Evolutionary conservation across 768 basidiomycete genomes (phyloP).

Genomic region (Punctularia strigosozonata): DNA sequence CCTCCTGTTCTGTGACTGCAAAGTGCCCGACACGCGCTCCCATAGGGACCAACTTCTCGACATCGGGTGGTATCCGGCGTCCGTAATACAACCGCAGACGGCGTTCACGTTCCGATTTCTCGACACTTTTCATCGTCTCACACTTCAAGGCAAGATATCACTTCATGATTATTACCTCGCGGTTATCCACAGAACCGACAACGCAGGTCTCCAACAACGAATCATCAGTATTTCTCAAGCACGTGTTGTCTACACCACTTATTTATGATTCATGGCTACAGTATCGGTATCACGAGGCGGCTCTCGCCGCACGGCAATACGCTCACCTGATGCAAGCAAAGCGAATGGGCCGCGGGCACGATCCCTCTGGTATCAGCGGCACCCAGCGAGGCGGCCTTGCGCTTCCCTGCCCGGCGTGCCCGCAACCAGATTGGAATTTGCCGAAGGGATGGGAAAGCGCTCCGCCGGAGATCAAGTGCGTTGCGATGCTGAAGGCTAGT

Average conservation of each 20-base stretch:
- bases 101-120: not conserved
- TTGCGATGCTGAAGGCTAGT: not conserved
- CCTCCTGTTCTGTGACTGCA: not conserved
- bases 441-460: conserved; percentile 1
- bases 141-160: not conserved
- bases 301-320: not conserved
- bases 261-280: not conserved
- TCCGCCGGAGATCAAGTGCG: not conserved
- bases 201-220: not conserved
- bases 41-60: not conserved
- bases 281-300: conserved; percentile 3
- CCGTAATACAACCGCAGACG: not conserved
- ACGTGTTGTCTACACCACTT: not conserved
- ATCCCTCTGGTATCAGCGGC: conserved; percentile 2
- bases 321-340: not conserved
- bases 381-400: conserved; percentile 1
- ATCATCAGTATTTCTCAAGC: not conserved
- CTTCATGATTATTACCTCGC: not conserved
- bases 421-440: conserved; percentile 3
- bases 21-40: not conserved
- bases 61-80: not conserved
- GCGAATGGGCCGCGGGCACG: conserved; percentile 2
- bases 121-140: not conserved
- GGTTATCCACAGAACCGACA: not conserved
- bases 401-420: conserved; percentile 5